Evolutionary conservation across 2,329 filamentous ascomycete genomes (phyloP).

Genomic region (Cordyceps pruinosa): DNA sequence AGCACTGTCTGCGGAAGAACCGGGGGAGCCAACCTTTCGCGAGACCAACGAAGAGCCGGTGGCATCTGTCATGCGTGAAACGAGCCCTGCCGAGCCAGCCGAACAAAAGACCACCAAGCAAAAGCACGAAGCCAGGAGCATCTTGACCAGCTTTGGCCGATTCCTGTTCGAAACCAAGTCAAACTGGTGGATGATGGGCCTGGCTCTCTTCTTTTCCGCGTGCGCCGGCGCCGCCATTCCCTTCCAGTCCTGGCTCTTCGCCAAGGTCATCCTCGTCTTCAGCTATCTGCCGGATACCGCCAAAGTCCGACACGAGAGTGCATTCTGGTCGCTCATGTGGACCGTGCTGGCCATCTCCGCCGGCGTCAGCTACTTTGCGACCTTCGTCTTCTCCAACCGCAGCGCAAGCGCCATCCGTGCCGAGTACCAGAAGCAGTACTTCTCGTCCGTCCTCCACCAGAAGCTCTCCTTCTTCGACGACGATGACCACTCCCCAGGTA

Average conservation of each 20-base stretch:
- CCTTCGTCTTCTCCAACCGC: constrained; percentile 32
- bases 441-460: constrained; percentile 52
- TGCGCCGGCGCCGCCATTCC: constrained; percentile 39
- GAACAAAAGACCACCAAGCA: constrained; percentile 21
- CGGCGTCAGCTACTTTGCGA: constrained; percentile 45
- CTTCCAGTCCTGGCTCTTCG: constrained; percentile 49
- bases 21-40: constrained; percentile 27
- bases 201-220: constrained; percentile 43
- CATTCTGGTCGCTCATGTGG: constrained; percentile 64
- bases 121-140: constrained; percentile 33
- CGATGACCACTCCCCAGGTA: constrained; percentile 53
- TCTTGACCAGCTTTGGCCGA: constrained; percentile 48
- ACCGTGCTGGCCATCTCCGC: constrained; percentile 47
- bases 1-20: constrained; percentile 46
- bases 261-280: constrained; percentile 46
- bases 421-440: constrained; percentile 53
- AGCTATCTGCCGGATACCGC: constrained; percentile 23
- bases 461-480: constrained; percentile 54
- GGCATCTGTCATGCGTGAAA: constrained; percentile 36
- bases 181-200: constrained; percentile 45
- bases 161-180: constrained; percentile 50
- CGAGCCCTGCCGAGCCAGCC: constrained; percentile 37
- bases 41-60: constrained; percentile 35
- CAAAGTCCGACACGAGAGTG: constrained; percentile 34
- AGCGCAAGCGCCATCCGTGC: constrained; percentile 44